Base-by-base conservation (phyloP, 306 rosid species). In the Castanea sativa region DNA sequence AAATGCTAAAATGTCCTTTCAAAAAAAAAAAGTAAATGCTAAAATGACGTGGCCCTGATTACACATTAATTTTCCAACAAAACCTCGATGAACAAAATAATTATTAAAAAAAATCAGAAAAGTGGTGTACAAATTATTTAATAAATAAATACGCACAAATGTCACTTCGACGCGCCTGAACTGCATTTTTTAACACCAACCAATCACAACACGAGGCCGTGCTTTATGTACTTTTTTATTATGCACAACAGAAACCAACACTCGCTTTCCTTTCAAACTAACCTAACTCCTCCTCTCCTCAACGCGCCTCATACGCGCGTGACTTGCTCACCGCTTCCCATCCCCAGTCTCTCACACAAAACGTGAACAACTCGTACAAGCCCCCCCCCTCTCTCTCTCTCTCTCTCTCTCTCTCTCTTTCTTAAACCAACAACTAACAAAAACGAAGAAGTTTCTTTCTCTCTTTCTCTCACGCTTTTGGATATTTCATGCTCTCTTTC, bases 341-440 rank as follows among this genome's bases (percentile, higher is more conserved):
- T 23, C 8, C 45, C 0, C 3, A 41, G 45, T 41, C 43, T 38
- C 56, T 74, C 25, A 4, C 73, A 56, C 80, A 76, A 35, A 88
- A 82, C 87, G 90, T 71, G 88, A 88, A 74, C 85, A 68, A 83
- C 87, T 83, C 86, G 89, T 73, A 85, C 86, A 80, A 82, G 80
- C 69, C 73, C 74, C 73, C 73, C 27, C 27, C 27, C 27, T 1
- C 27, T 25, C 77, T 58, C 83, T 78, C 83, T 68, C 82, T 82
- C 83, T 74, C 85, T 20, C 81, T 73, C 73, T 81, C 78, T 73
- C 82, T 71, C 80, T 61, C 82, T 83, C 84, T 72, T 85, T 19
- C 86, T 55, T 60, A 69, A 75, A 76, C 83, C 45, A 41, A 41
- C 88, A 87, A 89, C 92, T 79, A 84, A 88, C 89, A 53, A 75